phyloP scores from a whole-genome alignment of 768 basidiomycete genomes.

The Podaxis sp. region DNA sequence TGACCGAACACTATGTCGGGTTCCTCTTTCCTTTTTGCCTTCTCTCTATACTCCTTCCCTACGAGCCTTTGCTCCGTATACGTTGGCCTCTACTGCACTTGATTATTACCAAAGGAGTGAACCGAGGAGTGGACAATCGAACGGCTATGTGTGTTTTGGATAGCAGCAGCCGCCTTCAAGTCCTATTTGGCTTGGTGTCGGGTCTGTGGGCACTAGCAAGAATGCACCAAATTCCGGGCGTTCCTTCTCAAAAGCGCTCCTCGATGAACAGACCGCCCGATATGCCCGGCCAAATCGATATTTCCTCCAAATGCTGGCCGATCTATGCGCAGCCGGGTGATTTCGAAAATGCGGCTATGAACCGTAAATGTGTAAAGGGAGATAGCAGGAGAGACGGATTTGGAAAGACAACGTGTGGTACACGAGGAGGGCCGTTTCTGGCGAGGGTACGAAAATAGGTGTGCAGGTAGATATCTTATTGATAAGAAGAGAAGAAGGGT shows the following conservation, averaged over 20 bases:
- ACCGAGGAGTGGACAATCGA: background rate
- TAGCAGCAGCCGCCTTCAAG: background rate
- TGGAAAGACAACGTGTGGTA: conserved; percentile 12
- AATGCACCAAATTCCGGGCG: background rate
- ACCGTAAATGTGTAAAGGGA: background rate
- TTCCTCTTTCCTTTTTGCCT: conserved; percentile 7
- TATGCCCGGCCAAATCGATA: background rate
- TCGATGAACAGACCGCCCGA: background rate
- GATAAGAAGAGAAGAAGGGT: conserved; percentile 7
- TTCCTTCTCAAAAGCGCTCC: background rate
- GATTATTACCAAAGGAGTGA: background rate
- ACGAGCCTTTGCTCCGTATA: background rate
- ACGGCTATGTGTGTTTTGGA: background rate
- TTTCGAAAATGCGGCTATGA: background rate
- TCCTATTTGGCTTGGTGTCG: background rate
- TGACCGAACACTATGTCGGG: background rate
- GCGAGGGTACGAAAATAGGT: background rate
- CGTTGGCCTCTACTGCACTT: background rate
- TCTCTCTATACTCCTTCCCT: background rate
- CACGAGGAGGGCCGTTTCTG: conserved; percentile 11
- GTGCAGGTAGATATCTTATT: background rate
- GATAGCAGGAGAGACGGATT: conserved; percentile 1
- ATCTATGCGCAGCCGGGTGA: background rate
- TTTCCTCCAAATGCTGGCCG: background rate
- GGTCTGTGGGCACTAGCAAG: background rate